phyloP scores from a whole-genome alignment of 1,284 basidiomycete genomes.

The Ganoderma multipileum region DNA sequence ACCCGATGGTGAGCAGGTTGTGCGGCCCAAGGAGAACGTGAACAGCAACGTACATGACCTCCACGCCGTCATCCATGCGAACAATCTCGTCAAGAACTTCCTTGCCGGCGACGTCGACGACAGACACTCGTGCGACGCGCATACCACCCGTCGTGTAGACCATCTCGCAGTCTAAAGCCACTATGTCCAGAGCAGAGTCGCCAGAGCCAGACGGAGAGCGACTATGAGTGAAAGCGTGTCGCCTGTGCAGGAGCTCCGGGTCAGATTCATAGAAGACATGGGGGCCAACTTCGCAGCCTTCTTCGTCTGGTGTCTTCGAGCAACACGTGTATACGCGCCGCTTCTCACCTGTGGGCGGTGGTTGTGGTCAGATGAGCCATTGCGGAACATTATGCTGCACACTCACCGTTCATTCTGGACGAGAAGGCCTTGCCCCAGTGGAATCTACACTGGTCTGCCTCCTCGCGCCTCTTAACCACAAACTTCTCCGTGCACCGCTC shows the following conservation, averaged over 20 bases:
- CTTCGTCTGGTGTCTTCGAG: constrained; percentile 59
- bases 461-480: constrained; percentile 64
- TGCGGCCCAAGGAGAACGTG: too few species aligned
- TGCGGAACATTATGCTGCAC: constrained; percentile 14
- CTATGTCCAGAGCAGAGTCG: constrained; percentile 68
- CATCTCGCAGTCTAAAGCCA: constrained; percentile 93
- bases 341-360: constrained; percentile 60
- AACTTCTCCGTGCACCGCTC: constrained; percentile 80
- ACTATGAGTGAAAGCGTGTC: constrained; percentile 74
- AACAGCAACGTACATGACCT: constrained; percentile 69
- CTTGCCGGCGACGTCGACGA: constrained; percentile 78
- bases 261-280: constrained; percentile 84
- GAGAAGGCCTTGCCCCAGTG: constrained; percentile 84
- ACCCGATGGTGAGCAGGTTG: background rate
- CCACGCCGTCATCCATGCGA: constrained; percentile 77
- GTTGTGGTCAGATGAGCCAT: background rate
- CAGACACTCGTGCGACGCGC: constrained; percentile 86
- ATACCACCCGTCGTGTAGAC: constrained; percentile 90
- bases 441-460: constrained; percentile 73
- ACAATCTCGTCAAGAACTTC: constrained; percentile 86
- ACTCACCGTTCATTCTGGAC: constrained; percentile 64
- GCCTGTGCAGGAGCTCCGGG: constrained; percentile 71
- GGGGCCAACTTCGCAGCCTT: constrained; percentile 70
- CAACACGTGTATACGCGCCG: constrained; percentile 73
- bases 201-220: constrained; percentile 33